Base-by-base conservation (phyloP, 805 yeast genomes). In the Candida fluviatilis region DNA sequence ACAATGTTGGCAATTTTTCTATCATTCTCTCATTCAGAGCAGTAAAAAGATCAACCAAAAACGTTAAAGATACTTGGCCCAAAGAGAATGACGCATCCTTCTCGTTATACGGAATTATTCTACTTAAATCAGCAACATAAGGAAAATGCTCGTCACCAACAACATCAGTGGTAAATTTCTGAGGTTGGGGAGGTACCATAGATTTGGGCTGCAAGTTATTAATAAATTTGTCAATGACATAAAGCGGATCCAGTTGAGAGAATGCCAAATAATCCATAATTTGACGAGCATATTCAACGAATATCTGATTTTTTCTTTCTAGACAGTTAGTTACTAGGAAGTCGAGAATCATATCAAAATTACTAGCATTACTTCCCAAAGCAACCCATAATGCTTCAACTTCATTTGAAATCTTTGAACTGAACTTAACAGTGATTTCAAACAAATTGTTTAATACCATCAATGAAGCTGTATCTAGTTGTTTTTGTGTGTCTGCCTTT, bases 301-400 rank as follows among this genome's bases (percentile, higher is more conserved):
- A 84, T 1, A 69, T 61, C 0, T 93, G 76, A 49, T 81, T 85
- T 42, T 86, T 76, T 36, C 83, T 70, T 29, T 79, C 78, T 38
- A 90, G 63, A 27, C 95, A 81, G 25, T 81, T 77, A 16, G 71
- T 71, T 32, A 86, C 67, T 31, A 88, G 66, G 52, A 80, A 93
- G 32, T 81, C 84, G 52, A 87, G 61, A 15, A 88, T 84, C 1
- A 77, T 80, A 32, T 79, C 79, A 15, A 82, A 81, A 50, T 91
- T 89, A n/a, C 66, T 71, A 21, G 76, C 72, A 19, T 76, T 73
- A n/a, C 75, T 73, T 1, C 95, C 96, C n/a, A 93, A 66, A 0
- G 97, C 91, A 4, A 86, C 88, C 99, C 99, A 93, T 16, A 93
- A 60, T 0, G 95, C 95, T 57, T 90, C 97, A 8, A 93, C 87